Conservation (phyloP, 176 grass and related monocot genomes). For the Triticum dicoccoides region DNA sequence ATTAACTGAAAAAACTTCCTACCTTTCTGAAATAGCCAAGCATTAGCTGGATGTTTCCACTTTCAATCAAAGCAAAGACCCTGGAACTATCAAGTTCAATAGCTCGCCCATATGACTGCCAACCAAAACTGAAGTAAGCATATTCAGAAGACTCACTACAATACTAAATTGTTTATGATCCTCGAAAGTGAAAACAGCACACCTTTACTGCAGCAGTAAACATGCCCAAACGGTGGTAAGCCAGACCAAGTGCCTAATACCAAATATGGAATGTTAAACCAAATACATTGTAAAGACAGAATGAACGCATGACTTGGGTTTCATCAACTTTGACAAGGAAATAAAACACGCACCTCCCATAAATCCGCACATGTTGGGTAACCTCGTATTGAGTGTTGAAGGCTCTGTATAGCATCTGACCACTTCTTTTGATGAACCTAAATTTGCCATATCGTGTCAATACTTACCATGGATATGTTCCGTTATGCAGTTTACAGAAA, state of each 20-base stretch:
- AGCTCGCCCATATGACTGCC: conserved; percentile 87
- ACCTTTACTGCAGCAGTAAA: conserved; percentile 95
- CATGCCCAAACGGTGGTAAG: conserved; percentile 96
- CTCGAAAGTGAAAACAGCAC: conserved; percentile 27
- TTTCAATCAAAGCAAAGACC: conserved; percentile 87
- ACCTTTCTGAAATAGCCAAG: conserved; percentile 98
- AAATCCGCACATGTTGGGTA: conserved; percentile 77
- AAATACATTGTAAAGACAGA: conserved; percentile 15
- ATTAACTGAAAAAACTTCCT: conserved; percentile 19
- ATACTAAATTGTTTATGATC: conserved; percentile 5
- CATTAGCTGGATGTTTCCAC: conserved; percentile 86
- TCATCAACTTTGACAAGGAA: conserved; percentile 27
- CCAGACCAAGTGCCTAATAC: conserved; percentile 88
- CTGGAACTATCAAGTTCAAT: conserved; percentile 81
- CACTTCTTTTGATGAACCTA: conserved; percentile 93
- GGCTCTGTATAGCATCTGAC: conserved; percentile 82
- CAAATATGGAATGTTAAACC: conserved; percentile 35
- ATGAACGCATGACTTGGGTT: background rate
- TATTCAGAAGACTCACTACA: conserved; percentile 34
- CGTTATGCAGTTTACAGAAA: background rate
- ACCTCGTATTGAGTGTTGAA: conserved; percentile 86
- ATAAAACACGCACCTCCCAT: conserved; percentile 74
- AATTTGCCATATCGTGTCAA: conserved; percentile 31
- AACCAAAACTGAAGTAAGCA: conserved; percentile 41
- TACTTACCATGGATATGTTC: conserved; percentile 12